These are phyloP conservation scores for Alternaria longipes DNA, from an alignment of 2,329 filamentous ascomycete species.

Conservation along the genomic window DNA sequence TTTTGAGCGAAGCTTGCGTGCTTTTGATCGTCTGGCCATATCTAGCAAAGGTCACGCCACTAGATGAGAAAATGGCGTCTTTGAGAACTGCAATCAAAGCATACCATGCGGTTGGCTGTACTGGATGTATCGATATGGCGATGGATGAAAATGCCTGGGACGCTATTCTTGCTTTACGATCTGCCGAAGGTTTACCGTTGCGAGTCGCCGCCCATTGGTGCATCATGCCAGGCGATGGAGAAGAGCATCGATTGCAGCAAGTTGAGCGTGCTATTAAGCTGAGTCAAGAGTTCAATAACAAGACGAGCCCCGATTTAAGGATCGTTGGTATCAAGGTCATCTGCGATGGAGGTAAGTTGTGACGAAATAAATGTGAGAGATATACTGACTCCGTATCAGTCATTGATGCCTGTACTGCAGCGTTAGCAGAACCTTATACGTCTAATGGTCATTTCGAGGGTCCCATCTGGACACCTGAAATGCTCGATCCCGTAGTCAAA, in stretches of 20 bases:
- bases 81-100: constrained; percentile 59
- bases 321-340: constrained; percentile 72
- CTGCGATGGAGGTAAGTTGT: constrained; percentile 61
- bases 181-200: constrained; percentile 53
- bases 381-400: constrained; percentile 49
- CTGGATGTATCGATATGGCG: constrained; percentile 67
- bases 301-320: constrained; percentile 58
- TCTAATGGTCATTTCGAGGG: constrained; percentile 57
- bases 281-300: constrained; percentile 55
- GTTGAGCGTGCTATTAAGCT: constrained; percentile 63
- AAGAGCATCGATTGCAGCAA: constrained; percentile 58
- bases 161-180: constrained; percentile 56
- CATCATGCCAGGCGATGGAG: constrained; percentile 58
- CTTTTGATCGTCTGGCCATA: constrained; percentile 65
- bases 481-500: constrained; percentile 64
- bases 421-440: constrained; percentile 66
- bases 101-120: constrained; percentile 63
- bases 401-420: constrained; percentile 71
- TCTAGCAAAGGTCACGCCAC: constrained; percentile 58
- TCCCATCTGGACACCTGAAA: constrained; percentile 64
- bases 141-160: constrained; percentile 67
- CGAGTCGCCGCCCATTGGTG: constrained; percentile 67
- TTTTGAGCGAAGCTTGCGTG: constrained; percentile 65
- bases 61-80: constrained; percentile 60
- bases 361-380: neutral